A percentile compares a stretch with the other conserved stretches of the same genome.
Evolutionary conservation across 2,329 filamentous ascomycete species (phyloP).

Genomic region (Apiospora arundinis): DNA sequence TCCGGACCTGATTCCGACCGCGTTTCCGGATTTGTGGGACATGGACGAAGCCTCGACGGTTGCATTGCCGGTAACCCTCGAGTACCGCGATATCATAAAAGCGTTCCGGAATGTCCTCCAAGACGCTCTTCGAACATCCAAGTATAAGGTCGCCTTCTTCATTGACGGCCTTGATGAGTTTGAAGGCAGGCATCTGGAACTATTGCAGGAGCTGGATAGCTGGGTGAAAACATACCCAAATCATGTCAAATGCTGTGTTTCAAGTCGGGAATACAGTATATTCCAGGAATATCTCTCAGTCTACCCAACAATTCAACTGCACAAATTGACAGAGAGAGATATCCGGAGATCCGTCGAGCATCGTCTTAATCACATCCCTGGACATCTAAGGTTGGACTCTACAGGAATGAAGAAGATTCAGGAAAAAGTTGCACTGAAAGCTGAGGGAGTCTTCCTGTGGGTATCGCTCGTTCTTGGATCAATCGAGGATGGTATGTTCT

Average conservation of each 20-base stretch:
- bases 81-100: not conserved
- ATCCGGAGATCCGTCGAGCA: conserved; percentile 23
- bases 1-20: conserved; percentile 25
- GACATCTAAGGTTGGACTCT: not conserved
- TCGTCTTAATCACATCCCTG: not conserved
- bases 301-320: conserved; percentile 28
- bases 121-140: not conserved
- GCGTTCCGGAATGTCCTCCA: not conserved
- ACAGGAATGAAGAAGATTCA: not conserved
- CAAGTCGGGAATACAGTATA: conserved; percentile 31
- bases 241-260: conserved; percentile 30
- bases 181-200: conserved; percentile 26
- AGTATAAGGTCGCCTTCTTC: conserved; percentile 23
- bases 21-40: conserved; percentile 28
- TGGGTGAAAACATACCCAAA: conserved; percentile 25
- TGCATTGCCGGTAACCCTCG: not conserved
- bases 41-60: not conserved
- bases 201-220: conserved; percentile 25
- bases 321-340: conserved; percentile 24
- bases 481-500: conserved; percentile 27
- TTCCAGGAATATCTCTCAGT: conserved; percentile 26
- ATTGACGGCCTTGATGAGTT: conserved; percentile 33
- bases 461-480: conserved; percentile 29
- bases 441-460: conserved; percentile 34
- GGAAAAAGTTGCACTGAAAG: conserved; percentile 21